A percentile compares a stretch with the other conserved stretches of the same genome.
Conservation (phyloP, 2,329 filamentous ascomycete genomes). For the Scytalidium sp. region DNA sequence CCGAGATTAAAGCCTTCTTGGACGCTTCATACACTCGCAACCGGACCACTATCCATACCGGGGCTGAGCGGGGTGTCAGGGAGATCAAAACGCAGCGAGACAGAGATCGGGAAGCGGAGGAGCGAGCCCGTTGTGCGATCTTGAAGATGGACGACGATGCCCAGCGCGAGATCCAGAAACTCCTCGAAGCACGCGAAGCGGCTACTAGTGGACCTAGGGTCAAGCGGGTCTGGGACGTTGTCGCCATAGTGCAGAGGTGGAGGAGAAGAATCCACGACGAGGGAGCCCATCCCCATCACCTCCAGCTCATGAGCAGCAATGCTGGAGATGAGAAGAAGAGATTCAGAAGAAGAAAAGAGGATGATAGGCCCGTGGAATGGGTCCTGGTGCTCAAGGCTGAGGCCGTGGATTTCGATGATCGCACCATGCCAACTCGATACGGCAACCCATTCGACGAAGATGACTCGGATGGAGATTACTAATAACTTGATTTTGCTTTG, state of each 20-base stretch:
- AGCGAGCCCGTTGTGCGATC: neutral
- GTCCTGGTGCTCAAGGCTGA: slow-evolving; percentile 11
- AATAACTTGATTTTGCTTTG: no score
- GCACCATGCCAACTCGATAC: slow-evolving; percentile 4
- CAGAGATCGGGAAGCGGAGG: neutral
- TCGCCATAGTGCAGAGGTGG: slow-evolving; percentile 4
- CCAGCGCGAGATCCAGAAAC: slow-evolving; percentile 14
- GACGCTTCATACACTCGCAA: neutral
- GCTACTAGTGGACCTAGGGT: slow-evolving; percentile 2
- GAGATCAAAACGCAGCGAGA: neutral
- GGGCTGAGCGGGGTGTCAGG: neutral
- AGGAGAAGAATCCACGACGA: slow-evolving; percentile 6
- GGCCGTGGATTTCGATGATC: slow-evolving; percentile 3
- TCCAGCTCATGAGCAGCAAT: neutral
- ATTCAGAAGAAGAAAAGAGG: neutral
- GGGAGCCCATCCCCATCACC: neutral
- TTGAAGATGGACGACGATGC: slow-evolving; percentile 8
- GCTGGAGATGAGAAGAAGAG: neutral
- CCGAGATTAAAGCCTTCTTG: slow-evolving; percentile 5
- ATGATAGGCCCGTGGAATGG: slow-evolving; percentile 9
- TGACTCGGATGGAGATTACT: neutral
- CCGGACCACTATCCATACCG: neutral
- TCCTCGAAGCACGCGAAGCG: slow-evolving; percentile 8
- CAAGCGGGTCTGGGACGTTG: slow-evolving; percentile 5
- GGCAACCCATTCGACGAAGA: neutral